These are phyloP conservation scores for Didymella arachidicola DNA, from an alignment of 2,329 filamentous ascomycete species.

Conservation along the genomic window DNA sequence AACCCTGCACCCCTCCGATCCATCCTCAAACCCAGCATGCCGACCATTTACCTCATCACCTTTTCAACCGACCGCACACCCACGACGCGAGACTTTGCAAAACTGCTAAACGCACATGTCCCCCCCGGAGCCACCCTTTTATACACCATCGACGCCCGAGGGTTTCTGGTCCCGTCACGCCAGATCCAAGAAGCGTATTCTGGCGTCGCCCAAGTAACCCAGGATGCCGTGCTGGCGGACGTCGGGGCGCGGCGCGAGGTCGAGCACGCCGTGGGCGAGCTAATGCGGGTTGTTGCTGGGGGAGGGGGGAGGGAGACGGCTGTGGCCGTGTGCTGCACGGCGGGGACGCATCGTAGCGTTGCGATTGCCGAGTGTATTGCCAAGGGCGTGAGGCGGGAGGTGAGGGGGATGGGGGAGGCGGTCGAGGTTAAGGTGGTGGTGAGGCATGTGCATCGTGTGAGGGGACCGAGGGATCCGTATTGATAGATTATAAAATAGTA, in stretches of 20 bases:
- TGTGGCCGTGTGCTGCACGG: conserved; percentile 36
- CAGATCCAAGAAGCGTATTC: conserved; percentile 33
- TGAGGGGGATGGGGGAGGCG: conserved; percentile 11
- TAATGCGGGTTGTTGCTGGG: conserved; percentile 18
- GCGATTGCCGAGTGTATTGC: conserved; percentile 41
- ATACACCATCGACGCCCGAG: conserved; percentile 36
- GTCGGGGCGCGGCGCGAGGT: conserved; percentile 26
- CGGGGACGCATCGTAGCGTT: conserved; percentile 46
- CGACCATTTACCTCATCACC: conserved; percentile 39
- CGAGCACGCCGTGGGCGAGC: conserved; percentile 16
- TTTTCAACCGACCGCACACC: conserved; percentile 26
- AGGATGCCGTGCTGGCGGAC: conserved; percentile 34
- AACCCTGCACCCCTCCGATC: not conserved
- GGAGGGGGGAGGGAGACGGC: conserved; percentile 17
- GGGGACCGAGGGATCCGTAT: conserved; percentile 31
- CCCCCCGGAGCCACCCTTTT: conserved; percentile 29
- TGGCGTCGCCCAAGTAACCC: conserved; percentile 31
- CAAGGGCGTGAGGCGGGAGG: conserved; percentile 28
- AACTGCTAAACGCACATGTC: conserved; percentile 26
- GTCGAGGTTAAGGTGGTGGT: conserved; percentile 35
- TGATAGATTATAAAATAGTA: not conserved
- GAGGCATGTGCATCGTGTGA: conserved; percentile 41
- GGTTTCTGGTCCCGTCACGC: conserved; percentile 23
- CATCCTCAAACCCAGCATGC: conserved; percentile 8
- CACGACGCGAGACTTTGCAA: conserved; percentile 1